Conservation (phyloP, 306 rosid genomes). For the Aeschynomene evenia region DNA sequence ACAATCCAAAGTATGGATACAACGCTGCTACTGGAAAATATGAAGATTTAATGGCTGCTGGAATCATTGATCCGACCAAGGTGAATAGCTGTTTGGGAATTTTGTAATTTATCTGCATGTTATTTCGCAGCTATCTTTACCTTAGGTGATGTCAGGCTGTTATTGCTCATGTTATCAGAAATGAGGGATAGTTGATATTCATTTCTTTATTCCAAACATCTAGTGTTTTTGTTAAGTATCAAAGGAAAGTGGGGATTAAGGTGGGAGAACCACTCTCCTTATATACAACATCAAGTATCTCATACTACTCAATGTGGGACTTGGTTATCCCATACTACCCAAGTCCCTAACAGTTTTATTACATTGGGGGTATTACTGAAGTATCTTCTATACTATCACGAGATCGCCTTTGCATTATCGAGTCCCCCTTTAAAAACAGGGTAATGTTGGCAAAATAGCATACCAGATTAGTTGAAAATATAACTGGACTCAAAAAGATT, state of each 20-base stretch:
- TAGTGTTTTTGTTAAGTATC: too few species aligned
- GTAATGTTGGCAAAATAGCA: not conserved
- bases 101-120: not conserved
- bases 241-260: too few species aligned
- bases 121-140: not conserved
- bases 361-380: too few species aligned
- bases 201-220: not conserved
- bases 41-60: slow-evolving; percentile 97
- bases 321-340: too few species aligned
- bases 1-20: slow-evolving; percentile 71
- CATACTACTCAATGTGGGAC: too few species aligned
- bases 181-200: not conserved
- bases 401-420: too few species aligned
- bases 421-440: not conserved
- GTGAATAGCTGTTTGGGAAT: slow-evolving; percentile 36
- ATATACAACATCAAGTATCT: too few species aligned
- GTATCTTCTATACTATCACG: too few species aligned
- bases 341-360: too few species aligned
- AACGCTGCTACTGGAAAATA: slow-evolving; percentile 97
- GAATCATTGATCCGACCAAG: slow-evolving; percentile 98
- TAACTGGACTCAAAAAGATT: too few species aligned
- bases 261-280: too few species aligned
- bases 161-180: not conserved
- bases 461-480: too few species aligned
- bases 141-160: not conserved